Evolutionary conservation across 257 asterid genomes (phyloP), one percentile per base, ranked within the genome.

Genomic region (Leptodermis oblonga): DNA sequence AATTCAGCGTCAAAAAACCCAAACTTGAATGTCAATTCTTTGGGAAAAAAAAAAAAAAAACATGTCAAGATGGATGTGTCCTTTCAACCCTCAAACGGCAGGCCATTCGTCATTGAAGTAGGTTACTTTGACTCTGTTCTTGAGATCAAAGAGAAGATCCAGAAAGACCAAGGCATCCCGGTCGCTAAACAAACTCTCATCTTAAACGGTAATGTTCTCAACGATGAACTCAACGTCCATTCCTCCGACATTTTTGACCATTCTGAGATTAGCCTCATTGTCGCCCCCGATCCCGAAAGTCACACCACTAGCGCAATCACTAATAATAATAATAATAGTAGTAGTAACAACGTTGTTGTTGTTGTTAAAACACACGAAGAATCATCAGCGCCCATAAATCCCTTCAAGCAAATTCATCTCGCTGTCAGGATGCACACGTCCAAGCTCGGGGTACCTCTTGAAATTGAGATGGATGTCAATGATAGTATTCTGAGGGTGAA

Each of bases 141-240:
- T 2, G 96, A 90, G 67, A 88, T 90, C 82, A 90, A 90, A 76
- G 85, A 85, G 65, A 88, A 83, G 65, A 77, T 90, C 28, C 79
- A 82, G 5, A 86, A 81, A 46, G 0, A 78, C 9, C 77, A 76
- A 1, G 81, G 80, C 14, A 80, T 88, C 54, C 94, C 96, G 37
- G 48, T 81, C 17, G 58, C 92, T 49, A 75, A 68, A 11, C 97
- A 90, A 74, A 82, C 86, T 63, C 71, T 88, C 3, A 15, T 68
- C 14, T 88, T 86, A 86, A 81, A 88, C 66, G 89, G 88, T 77
- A 62, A 73, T 0, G 36, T 80, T 28, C 85, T 88, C 22, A 72
- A 56, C 2, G 92, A 90, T 25, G 87, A 90, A 17, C 76, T 90
- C 66, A 84, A 85, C 12, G 66, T 90, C 72, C 90, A 83, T 64